Evolutionary conservation across 2,329 filamentous ascomycete species (phyloP), one percentile per base, ranked within the genome.

Genomic region (Emydomyces testavorans): DNA sequence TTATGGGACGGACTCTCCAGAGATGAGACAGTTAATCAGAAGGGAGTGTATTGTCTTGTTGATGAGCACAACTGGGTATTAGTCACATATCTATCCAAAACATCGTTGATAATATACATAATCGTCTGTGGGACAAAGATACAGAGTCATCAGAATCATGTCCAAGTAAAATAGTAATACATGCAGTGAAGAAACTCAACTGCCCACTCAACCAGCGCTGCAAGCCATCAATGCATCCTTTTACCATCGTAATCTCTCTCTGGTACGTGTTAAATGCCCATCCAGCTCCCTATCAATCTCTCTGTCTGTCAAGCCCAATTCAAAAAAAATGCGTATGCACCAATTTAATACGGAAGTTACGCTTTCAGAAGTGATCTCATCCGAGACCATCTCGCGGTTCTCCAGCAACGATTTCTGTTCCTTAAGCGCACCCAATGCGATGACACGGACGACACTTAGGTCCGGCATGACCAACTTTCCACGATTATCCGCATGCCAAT

Each of bases 211-310:
- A 11, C 4, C 32, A 18, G 15, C 32, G 16, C 32, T 16, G 32
- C 16, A 6, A 8, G 16, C 21, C 6, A 26, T 34, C 13, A 35
- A 35, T 23, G 29, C 31, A 11, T 13, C 23, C 23, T 32, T 6
- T 26, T 29, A n/a, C 11, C n/a, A 20, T 20, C 38, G 31, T 8
- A 23, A 11, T 41, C 20, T 36, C 20, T 29, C 29, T 20, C 31
- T 38, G 18, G 20, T 23, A n/a, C 45, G 35, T 5, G 32, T 40
- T 13, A 36, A 16, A 48, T 65, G 52, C 1, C 62, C 63, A 4
- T 61, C 57, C 1, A 64, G 52, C 46, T 68, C 65, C 8, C 58
- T 53, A 20, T 65, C 59, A 36, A 66, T 60, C 24, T 64, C 58
- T 6, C 58, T 50, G 15, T 59, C 55, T 0, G 55, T 52, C 26